Evolutionary conservation across 768 basidiomycete genomes (phyloP).

Genomic region (Suillus lakei): DNA sequence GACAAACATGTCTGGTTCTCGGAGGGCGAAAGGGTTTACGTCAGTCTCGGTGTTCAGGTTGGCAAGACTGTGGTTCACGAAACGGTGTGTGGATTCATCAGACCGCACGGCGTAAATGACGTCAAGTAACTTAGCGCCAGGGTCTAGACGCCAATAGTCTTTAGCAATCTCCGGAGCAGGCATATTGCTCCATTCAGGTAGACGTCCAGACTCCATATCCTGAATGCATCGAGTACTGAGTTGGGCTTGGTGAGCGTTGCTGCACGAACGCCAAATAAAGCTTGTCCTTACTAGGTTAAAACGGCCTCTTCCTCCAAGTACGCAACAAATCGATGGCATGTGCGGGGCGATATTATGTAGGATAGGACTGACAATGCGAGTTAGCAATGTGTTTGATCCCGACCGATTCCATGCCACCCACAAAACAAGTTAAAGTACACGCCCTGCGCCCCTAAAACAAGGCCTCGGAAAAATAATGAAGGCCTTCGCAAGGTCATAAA

Average conservation of each 20-base stretch:
- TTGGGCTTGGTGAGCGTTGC: conserved; percentile 18
- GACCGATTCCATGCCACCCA: conserved; percentile 38
- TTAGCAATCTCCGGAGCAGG: conserved; percentile 89
- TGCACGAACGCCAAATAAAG: conserved; percentile 18
- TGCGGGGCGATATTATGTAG: conserved; percentile 76
- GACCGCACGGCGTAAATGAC: conserved; percentile 91
- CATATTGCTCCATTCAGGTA: conserved; percentile 80
- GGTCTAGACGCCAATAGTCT: conserved; percentile 88
- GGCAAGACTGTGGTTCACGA: conserved; percentile 95
- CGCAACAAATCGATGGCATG: conserved; percentile 91
- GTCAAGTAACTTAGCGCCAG: conserved; percentile 80
- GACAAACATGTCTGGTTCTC: conserved; percentile 84
- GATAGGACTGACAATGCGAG: conserved; percentile 57
- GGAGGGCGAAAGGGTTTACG: conserved; percentile 88
- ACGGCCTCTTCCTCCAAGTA: conserved; percentile 96
- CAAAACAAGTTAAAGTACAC: conserved; percentile 90
- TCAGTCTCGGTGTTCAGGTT: conserved; percentile 79
- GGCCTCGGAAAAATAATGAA: conserved; percentile 74
- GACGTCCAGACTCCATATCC: conserved; percentile 79
- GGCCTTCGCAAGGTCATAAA: conserved; percentile 94
- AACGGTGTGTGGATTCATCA: conserved; percentile 92
- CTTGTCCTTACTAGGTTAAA: conserved; percentile 73
- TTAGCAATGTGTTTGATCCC: conserved; percentile 15
- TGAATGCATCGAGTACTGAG: conserved; percentile 77
- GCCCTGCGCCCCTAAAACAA: conserved; percentile 91